Evolutionary conservation across 1,284 basidiomycete genomes (phyloP), one percentile per base, ranked within the genome.

Genomic region (Anthracocystis walkeri): DNA sequence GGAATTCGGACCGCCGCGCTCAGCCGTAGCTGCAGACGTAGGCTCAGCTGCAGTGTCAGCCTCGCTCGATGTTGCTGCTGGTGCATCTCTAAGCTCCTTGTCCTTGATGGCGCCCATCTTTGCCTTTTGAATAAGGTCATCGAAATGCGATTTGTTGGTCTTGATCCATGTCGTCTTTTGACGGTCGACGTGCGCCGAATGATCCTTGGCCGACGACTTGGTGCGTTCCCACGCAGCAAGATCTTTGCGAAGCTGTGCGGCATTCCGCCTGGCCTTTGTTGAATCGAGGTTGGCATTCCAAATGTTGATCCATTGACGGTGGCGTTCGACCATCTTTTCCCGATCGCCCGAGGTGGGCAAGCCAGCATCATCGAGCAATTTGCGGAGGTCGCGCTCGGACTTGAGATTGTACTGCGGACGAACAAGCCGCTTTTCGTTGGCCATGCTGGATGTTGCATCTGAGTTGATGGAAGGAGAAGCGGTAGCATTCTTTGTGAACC

Each of bases 231-330:
- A 83, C 7, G 73, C 70, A 2, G 46, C 42, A 10, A 84, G 67
- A 21, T 78, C 73, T 21, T 66, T 69, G 20, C 75, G 56, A 4
- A 84, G 71, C 20, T 65, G 50, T n/a, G 51, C 16, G 14, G 61
- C 40, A 12, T 54, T 64, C 20, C 79, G 75, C 21, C 76, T 57
- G 11, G 65, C 74, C 18, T 74, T 75, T 1, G 79, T 70, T 11
- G 82, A 78, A 51, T 84, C 82, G 12, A 84, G 70, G 40, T 84
- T 84, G 41, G 79, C 81, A 54, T 84, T 84, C 63, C 73, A 84
- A 21, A 83, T 54, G 56, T 82, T 83, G 58, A 84, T 60, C 81
- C 81, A 84, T 29, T 83, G 80, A 2, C 80, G 72, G 46, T 83
- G 82, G 2, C 82, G 61, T 48, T 82, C 79, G 8, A 78, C 56